Evolutionary conservation across 2,329 filamentous ascomycete species (phyloP).

Genomic region (Hypoxylon sp.): DNA sequence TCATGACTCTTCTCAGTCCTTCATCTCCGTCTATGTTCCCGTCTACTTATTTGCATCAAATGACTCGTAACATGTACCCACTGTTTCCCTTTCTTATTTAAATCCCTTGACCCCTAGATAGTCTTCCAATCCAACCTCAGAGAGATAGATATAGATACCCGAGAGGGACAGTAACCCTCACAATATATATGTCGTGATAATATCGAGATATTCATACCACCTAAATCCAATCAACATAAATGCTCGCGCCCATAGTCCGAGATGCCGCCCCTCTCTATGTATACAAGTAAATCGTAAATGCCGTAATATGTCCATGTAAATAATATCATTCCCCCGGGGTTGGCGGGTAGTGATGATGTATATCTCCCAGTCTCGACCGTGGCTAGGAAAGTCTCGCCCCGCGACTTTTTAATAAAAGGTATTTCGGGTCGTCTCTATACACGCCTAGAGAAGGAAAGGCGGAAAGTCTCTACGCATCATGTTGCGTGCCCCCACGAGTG

Average conservation of each 20-base stretch:
- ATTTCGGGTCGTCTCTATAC: neutral
- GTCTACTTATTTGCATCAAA: slow-evolving; percentile 30
- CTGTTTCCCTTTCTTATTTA: slow-evolving; percentile 13
- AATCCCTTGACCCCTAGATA: slow-evolving; percentile 11
- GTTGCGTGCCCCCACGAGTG: neutral
- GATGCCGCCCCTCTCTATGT: slow-evolving; percentile 27
- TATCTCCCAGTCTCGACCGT: neutral
- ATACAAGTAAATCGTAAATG: slow-evolving; percentile 37
- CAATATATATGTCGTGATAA: slow-evolving; percentile 25
- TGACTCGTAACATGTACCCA: slow-evolving; percentile 27
- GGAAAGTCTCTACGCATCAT: neutral
- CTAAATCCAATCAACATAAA: slow-evolving; percentile 23
- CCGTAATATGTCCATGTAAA: slow-evolving; percentile 36
- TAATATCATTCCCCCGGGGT: neutral
- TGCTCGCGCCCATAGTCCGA: slow-evolving; percentile 27
- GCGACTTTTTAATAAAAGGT: neutral
- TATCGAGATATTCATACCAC: slow-evolving; percentile 12
- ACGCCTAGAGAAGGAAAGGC: neutral
- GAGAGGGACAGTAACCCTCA: slow-evolving; percentile 24
- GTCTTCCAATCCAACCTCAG: too few relatives aligned
- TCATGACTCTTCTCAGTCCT: slow-evolving; percentile 12
- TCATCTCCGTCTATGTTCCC: slow-evolving; percentile 9
- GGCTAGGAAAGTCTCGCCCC: neutral
- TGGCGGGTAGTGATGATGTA: neutral
- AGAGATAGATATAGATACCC: neutral